phyloP scores from a whole-genome alignment of 2,329 filamentous ascomycete species.

The Fusarium sp. region DNA sequence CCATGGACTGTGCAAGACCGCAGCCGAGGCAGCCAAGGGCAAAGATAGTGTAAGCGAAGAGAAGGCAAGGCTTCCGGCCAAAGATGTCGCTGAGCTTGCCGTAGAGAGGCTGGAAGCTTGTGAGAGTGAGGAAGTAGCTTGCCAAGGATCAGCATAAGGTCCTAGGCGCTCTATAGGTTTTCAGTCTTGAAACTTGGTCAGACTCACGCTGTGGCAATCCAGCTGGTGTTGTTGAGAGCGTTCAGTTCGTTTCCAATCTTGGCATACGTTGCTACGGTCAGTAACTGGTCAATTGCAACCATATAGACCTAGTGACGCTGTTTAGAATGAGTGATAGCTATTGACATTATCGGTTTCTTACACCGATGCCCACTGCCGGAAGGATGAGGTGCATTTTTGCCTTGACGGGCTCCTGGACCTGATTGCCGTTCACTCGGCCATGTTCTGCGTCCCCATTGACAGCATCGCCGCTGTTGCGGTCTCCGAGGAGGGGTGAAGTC shows the following conservation, averaged over 20 bases:
- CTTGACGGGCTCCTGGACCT: conserved; percentile 31
- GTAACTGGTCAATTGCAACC: conserved; percentile 79
- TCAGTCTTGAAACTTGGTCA: background rate
- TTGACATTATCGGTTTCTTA: conserved; percentile 22
- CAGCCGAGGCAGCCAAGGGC: conserved; percentile 73
- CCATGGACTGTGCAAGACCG: conserved; percentile 72
- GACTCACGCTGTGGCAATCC: conserved; percentile 70
- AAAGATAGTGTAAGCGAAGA: conserved; percentile 74
- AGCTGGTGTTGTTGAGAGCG: conserved; percentile 79
- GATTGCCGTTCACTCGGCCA: conserved; percentile 1
- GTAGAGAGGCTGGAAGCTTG: conserved; percentile 80
- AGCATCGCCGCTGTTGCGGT: background rate
- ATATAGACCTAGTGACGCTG: conserved; percentile 70
- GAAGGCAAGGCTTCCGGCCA: conserved; percentile 73
- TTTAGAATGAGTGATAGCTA: conserved; percentile 1
- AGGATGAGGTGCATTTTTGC: conserved; percentile 54
- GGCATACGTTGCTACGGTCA: conserved; percentile 82
- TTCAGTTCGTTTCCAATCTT: conserved; percentile 81
- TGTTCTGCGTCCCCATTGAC: conserved; percentile 26
- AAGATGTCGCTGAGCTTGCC: conserved; percentile 79
- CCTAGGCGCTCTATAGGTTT: background rate
- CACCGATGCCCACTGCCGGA: conserved; percentile 54
- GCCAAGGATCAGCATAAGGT: background rate
- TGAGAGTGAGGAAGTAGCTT: conserved; percentile 79
- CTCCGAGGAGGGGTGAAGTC: conserved; percentile 44